Evolutionary conservation across 805 yeast genomes (phyloP), one percentile per base, ranked within the genome.

Genomic region (Lachancea thermotolerans): DNA sequence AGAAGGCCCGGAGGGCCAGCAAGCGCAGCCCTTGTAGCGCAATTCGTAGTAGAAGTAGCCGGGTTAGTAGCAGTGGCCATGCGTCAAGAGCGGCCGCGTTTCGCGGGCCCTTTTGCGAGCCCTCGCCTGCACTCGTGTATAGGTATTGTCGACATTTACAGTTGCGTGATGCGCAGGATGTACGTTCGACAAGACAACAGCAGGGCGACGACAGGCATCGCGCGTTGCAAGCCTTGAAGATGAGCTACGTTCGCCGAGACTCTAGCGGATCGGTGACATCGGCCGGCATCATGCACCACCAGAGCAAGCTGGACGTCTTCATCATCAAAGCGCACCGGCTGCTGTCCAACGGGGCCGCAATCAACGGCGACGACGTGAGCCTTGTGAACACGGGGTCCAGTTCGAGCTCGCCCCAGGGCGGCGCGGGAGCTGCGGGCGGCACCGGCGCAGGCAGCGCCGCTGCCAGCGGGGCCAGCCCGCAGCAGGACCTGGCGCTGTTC

Each of bases 261-360:
- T 44, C 47, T 27, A 39, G 40, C 29, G 43, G 43, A 28, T 39
- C 47, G 18, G 34, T 44, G 35, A 18, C 47, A 15, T 35, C 47
- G 18, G 40, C 41, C 17, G 45, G 49, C 14, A 44, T 44, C 7
- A 49, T 49, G 52, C 61, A 55, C 42, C 59, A 56, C 42, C 61
- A 57, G 41, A 44, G 51, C 4, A 54, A 53, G 40, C 45, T 58
- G 31, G 65, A 60, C 52, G 54, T 58, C 1, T 60, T 57, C 34
- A 53, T 60, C 25, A 60, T 60, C 21, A 55, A 54, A 41, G 56
- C 56, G 2, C 58, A 53, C 37, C 50, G 51, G 31, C 28, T 58
- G 11, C 36, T 59, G 12, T 51, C 60, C 4, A 47, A 51, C 41
- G 52, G 50, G 17, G 46, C 56, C 1, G 49, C 48, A 28, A 50